Evolutionary conservation across 805 yeast species (phyloP).

Genomic region (Saccharomycopsis synnaedendra): DNA sequence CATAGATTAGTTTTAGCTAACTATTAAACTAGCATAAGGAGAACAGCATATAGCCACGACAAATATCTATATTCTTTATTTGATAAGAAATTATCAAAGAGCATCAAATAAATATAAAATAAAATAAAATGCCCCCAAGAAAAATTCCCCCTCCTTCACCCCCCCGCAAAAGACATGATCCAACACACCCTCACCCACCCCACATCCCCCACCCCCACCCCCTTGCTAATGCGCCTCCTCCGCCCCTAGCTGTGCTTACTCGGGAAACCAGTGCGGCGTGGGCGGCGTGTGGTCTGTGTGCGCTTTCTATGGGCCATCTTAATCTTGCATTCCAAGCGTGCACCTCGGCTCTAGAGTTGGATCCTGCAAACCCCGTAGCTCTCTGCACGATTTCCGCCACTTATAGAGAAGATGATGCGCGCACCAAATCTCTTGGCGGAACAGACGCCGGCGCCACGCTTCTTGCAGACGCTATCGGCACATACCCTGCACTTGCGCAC

Average conservation of each 20-base stretch:
- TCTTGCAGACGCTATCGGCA: conserved; percentile 28
- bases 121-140: too few species aligned
- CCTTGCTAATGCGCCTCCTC: too few species aligned
- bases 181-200: background rate
- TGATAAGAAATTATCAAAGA: too few species aligned
- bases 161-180: background rate
- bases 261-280: conserved; percentile 14
- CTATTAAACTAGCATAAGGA: too few species aligned
- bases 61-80: too few species aligned
- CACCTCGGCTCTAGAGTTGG: conserved; percentile 31
- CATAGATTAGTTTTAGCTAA: too few species aligned
- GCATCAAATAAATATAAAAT: too few species aligned
- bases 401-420: conserved; percentile 29
- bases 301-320: conserved; percentile 16
- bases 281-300: conserved; percentile 14
- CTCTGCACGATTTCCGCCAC: conserved; percentile 33
- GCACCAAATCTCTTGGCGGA: conserved; percentile 28
- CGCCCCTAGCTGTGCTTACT: too few species aligned
- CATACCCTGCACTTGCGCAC: conserved; percentile 27
- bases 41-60: too few species aligned
- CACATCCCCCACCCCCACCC: background rate
- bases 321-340: conserved; percentile 32
- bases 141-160: background rate
- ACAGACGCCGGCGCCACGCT: conserved; percentile 30
- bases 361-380: conserved; percentile 29